phyloP scores from a whole-genome alignment of 2,329 filamentous ascomycete species.

The Trichophyton schoenleinii region DNA sequence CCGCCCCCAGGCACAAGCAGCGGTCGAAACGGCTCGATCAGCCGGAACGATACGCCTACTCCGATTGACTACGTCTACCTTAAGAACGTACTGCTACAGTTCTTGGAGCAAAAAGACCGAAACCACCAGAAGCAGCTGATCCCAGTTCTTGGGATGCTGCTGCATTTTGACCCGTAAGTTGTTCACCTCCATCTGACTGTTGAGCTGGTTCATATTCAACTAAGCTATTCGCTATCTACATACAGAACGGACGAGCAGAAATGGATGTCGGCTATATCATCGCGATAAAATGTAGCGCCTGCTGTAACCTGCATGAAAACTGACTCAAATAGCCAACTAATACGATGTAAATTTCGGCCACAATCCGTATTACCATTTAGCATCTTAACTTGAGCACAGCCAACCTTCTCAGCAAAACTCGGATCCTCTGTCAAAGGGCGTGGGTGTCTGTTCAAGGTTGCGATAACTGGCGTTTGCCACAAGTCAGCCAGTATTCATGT shows the following conservation, averaged over 20 bases:
- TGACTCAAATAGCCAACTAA: neutral
- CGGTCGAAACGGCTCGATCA: constrained; percentile 20
- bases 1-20: constrained; percentile 5
- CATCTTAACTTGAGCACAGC: no score
- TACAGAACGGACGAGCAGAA: constrained; percentile 65
- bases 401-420: neutral
- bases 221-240: constrained; percentile 7
- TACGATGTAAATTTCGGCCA: neutral
- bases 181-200: no score
- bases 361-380: neutral
- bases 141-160: constrained; percentile 51
- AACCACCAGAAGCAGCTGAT: constrained; percentile 56
- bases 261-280: constrained; percentile 64
- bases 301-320: neutral
- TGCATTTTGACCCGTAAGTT: constrained; percentile 52
- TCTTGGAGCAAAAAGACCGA: constrained; percentile 54
- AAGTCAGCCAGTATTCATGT: neutral
- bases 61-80: constrained; percentile 50
- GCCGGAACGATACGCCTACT: constrained; percentile 27
- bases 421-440: neutral
- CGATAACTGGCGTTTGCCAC: neutral
- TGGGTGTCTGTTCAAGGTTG: neutral
- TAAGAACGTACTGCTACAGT: constrained; percentile 55
- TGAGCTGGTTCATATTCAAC: neutral
- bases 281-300: constrained; percentile 24